Evolutionary conservation across 345 rosid genomes (phyloP).

Genomic region (Lepidium didymum): DNA sequence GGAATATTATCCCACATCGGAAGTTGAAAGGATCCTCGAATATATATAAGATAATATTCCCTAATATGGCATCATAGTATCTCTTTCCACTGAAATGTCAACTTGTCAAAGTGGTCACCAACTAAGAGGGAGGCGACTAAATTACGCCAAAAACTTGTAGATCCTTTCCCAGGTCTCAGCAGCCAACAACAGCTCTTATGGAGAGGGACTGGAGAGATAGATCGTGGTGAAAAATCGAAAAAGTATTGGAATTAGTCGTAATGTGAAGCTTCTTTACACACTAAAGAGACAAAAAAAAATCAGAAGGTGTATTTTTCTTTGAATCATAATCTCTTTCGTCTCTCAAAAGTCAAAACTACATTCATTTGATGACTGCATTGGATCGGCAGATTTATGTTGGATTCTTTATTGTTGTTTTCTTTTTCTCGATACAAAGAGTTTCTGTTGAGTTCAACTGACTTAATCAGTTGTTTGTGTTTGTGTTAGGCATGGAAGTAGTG

Average conservation of each 20-base stretch:
- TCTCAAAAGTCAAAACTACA: constrained; percentile 13
- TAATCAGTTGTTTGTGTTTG: not conserved
- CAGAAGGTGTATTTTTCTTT: not conserved
- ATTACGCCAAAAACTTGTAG: constrained; percentile 8
- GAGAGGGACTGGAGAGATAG: not conserved
- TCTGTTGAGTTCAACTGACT: not conserved
- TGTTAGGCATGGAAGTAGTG: constrained; percentile 59
- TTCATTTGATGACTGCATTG: not conserved
- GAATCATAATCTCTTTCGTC: not conserved
- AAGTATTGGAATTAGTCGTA: constrained; percentile 5
- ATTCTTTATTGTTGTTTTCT: not conserved
- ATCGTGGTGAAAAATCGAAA: not conserved
- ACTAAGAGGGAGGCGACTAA: constrained; percentile 19
- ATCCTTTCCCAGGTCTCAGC: constrained; percentile 21
- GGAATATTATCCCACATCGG: too few species aligned
- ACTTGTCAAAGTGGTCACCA: constrained; percentile 12
- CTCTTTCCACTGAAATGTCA: constrained; percentile 1
- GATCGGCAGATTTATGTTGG: constrained; percentile 11
- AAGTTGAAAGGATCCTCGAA: too few species aligned
- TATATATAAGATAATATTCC: too few species aligned
- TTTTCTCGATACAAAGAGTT: not conserved
- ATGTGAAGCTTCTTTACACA: constrained; percentile 11
- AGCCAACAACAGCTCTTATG: constrained; percentile 10
- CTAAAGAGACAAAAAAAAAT: not conserved
- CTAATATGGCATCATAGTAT: too few species aligned